Percentiles rank a stretch among this genome's conserved stretches.
Conservation (phyloP, 2,329 filamentous ascomycete genomes). For the Colletotrichum sp. region DNA sequence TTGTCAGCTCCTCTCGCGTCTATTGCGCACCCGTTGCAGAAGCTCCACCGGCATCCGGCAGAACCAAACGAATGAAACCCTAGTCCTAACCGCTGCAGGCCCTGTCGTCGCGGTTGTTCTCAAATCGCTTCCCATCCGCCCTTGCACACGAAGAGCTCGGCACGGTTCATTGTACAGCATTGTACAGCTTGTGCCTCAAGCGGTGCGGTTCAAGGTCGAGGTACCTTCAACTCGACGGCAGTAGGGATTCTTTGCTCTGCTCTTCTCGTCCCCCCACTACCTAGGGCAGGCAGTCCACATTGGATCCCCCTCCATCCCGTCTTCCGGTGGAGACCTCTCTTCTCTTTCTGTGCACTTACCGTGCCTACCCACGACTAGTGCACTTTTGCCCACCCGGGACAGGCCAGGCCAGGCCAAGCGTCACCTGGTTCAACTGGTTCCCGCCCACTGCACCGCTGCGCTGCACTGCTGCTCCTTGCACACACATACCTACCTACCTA, state of each 20-base stretch:
- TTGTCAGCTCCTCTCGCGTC: constrained; percentile 18
- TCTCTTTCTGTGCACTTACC: neutral
- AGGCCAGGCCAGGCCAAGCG: constrained; percentile 6
- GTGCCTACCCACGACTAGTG: neutral
- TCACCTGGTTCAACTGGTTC: constrained; percentile 26
- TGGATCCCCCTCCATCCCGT: constrained; percentile 25
- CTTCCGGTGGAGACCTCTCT: constrained; percentile 38
- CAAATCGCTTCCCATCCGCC: constrained; percentile 26
- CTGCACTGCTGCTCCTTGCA: neutral
- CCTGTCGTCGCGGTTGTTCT: constrained; percentile 17
- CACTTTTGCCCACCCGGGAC: neutral
- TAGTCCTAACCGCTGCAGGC: constrained; percentile 42
- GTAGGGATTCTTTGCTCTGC: neutral
- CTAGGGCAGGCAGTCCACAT: neutral
- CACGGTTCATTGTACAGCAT: constrained; percentile 42
- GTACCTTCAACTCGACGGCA: neutral
- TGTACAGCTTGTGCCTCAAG: constrained; percentile 39
- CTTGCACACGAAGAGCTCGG: constrained; percentile 25
- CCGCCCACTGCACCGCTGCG: constrained; percentile 6
- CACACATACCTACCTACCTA: neutral
- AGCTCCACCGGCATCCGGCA: constrained; percentile 24
- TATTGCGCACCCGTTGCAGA: neutral
- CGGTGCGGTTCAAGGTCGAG: neutral
- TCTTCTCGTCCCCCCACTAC: neutral
- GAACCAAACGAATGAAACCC: constrained; percentile 44